Evolutionary conservation across 2,329 filamentous ascomycete species (phyloP), one percentile per base, ranked within the genome.

Genomic region (Colletotrichum tanaceti): DNA sequence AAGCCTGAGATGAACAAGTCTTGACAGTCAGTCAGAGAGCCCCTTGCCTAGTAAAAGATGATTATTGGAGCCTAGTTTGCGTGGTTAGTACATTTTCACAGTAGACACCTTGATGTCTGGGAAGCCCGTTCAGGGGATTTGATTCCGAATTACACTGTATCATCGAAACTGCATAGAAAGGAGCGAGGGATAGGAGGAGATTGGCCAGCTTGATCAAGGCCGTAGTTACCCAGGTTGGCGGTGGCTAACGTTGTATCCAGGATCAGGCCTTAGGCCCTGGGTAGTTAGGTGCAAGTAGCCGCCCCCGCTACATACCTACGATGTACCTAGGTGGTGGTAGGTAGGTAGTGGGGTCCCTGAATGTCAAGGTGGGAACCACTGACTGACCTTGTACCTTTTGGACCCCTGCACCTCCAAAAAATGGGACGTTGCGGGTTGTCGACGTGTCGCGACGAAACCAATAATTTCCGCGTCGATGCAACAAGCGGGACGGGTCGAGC

Each of bases 391-490:
- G 54, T 38, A 52, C 18, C 58, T 22, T 2, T 24, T 32, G 54
- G 39, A 43, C 22, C 58, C 46, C 58, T 60, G 47, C 20, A 52
- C 35, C n/a, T 43, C 18, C 38, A 24, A 49, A 39, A 58, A 24
- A 20, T 38, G 22, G 54, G 32, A 11, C 35, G 41, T 38, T 50
- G n/a, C 35, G 20, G 46, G 46, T 52, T 28, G 58, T 49, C 18
- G 22, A 60, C 58, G 58, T 60, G 58, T 49, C 35, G 47, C 24
- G 58, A 60, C 52, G 39, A 32, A 38, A 32, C 58, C 35, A 50
- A 52, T 52, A 60, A 43, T 60, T 41, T 60, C 46, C 35, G 58
- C 46, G 58, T 52, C 35, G 58, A 60, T 52, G 46, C 38, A 43
- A 43, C 35, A 60, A 52, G 18, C 58, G 46, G 38, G 58, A 50